Base-by-base conservation (phyloP, 495 filamentous ascomycete species). In the Recurvomyces mirabilis region DNA sequence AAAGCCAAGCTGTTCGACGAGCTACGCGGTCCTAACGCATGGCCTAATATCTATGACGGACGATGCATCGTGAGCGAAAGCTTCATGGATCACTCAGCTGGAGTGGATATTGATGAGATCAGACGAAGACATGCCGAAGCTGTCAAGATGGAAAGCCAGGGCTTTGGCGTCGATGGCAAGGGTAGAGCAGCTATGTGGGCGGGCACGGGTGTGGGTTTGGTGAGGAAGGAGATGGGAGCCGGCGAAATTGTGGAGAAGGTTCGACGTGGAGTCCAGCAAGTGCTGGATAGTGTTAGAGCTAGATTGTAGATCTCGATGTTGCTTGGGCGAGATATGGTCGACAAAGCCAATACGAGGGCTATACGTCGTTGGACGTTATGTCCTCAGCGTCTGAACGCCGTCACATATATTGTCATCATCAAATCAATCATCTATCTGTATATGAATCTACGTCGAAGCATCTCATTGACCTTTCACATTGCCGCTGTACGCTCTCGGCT, bases 171-270 rank as follows among this genome's bases (percentile, higher is more conserved):
- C 79, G 72, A 19, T 81, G 80, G 79, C 78, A 65, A 73, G 22
- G 77, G 77, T 3, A 67, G 83, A 57, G 61, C 83, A 50, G 78
- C 80, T 4, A 81, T 79, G n/a, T 88, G 84, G 67, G 80, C 79
- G 1, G 74, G 73, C 1, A 65, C 70, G 1, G 64, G 62, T 6
- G 59, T 76, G 5, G 74, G 74, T 7, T 55, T 77, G 46, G 65
- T 76, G 25, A 65, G 55, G 29, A 62, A 65, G 31, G 62, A 73
- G 2, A 58, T 59, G 47, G 41, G 43, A 24, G 73, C 72, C 0
- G 63, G 15, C 15, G 59, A 60, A 11, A 71, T 77, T 43, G 61
- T 73, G n/a, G 41, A 54, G 38, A 60, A 68, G 51, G 58, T 65
- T 14, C 63, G 56, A 56, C 51, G 52, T 37, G 52, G 43, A 1